These are phyloP conservation scores for Fomitopsis betulina DNA, from an alignment of 1,284 basidiomycete genomes.

Conservation along the genomic window DNA sequence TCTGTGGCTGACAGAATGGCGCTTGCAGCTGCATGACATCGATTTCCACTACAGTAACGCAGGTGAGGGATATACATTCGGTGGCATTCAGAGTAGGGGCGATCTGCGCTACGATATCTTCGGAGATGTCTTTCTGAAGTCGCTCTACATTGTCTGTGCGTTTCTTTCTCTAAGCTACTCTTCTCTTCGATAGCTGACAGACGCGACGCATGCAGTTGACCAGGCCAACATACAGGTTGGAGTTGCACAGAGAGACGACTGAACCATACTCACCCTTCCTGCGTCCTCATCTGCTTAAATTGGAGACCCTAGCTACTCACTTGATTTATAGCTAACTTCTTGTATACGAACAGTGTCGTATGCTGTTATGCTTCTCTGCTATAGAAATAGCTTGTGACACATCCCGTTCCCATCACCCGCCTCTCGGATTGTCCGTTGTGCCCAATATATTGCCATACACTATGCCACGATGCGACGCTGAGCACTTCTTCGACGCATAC, in stretches of 20 bases:
- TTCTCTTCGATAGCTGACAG: neutral
- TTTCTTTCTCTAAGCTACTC: neutral
- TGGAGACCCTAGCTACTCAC: no score
- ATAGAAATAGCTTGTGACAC: no score
- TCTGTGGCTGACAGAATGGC: slow-evolving; percentile 4
- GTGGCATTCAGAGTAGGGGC: slow-evolving; percentile 34
- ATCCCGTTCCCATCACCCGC: no score
- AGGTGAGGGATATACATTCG: slow-evolving; percentile 23
- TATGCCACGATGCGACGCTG: no score
- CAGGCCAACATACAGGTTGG: slow-evolving; percentile 26
- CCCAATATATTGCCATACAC: no score
- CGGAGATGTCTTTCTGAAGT: slow-evolving; percentile 35
- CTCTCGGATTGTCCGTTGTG: no score
- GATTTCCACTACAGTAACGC: slow-evolving; percentile 28
- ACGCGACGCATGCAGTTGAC: slow-evolving; percentile 19
- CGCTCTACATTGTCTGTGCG: slow-evolving; percentile 35
- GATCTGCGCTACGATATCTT: slow-evolving; percentile 34
- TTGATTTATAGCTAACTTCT: no score
- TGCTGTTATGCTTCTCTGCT: no score
- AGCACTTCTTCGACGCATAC: no score
- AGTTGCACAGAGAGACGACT: slow-evolving; percentile 27
- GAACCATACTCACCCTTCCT: neutral
- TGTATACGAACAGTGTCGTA: no score
- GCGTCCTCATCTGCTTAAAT: no score
- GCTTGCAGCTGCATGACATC: slow-evolving; percentile 24